Conservation (phyloP, 2,329 filamentous ascomycete species). For the Claviceps monticola region DNA sequence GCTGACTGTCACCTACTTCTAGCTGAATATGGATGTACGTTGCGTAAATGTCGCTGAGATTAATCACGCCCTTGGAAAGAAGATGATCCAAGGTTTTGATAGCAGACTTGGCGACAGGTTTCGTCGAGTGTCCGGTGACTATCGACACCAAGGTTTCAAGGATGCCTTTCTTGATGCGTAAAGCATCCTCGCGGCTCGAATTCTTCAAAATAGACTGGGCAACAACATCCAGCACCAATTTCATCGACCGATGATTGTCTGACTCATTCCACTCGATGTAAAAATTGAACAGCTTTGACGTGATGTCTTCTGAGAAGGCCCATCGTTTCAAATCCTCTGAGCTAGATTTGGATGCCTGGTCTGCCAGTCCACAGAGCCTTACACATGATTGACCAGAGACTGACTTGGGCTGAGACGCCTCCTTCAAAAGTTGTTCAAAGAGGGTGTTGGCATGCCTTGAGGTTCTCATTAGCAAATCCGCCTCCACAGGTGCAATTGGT, state of each 20-base stretch:
- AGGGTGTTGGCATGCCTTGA: slow-evolving; percentile 22
- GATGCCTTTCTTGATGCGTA: slow-evolving; percentile 29
- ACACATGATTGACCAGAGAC: slow-evolving; percentile 41
- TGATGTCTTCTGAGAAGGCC: slow-evolving; percentile 37
- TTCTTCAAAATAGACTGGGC: slow-evolving; percentile 37
- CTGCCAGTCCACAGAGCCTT: slow-evolving; percentile 48
- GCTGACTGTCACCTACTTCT: slow-evolving; percentile 5
- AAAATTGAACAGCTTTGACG: slow-evolving; percentile 41
- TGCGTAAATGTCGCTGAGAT: slow-evolving; percentile 28
- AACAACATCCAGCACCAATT: slow-evolving; percentile 45
- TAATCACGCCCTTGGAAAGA: slow-evolving; percentile 44
- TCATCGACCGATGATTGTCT: slow-evolving; percentile 50
- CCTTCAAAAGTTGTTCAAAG: slow-evolving; percentile 33
- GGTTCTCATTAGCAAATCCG: slow-evolving; percentile 2
- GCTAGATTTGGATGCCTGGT: slow-evolving; percentile 40
- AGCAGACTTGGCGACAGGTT: slow-evolving; percentile 54
- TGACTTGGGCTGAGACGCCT: slow-evolving; percentile 38
- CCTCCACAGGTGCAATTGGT: neutral
- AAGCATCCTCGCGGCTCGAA: slow-evolving; percentile 24
- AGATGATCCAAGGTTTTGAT: slow-evolving; percentile 55
- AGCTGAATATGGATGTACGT: slow-evolving; percentile 29
- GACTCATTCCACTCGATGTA: slow-evolving; percentile 56
- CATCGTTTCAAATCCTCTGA: slow-evolving; percentile 29
- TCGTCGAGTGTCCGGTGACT: slow-evolving; percentile 44
- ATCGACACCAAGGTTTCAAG: slow-evolving; percentile 42